Conservation (phyloP, 129 eudicot genomes). For the carrot (Daucus carota) region DNA sequence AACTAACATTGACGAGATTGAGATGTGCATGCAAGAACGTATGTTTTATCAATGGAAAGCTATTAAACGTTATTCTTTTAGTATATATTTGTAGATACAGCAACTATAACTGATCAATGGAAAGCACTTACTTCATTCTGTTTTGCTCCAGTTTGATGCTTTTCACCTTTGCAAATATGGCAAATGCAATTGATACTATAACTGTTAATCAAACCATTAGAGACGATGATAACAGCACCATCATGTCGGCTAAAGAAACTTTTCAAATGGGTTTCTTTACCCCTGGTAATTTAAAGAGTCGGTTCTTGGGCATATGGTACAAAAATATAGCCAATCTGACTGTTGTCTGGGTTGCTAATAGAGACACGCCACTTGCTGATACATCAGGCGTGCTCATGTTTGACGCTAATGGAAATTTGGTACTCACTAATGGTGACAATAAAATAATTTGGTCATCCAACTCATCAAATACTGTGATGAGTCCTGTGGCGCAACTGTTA, state of each 20-base stretch:
- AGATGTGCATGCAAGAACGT: neutral
- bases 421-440: neutral
- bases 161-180: neutral
- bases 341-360: constrained; percentile 12
- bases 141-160: neutral
- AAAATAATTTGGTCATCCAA: constrained; percentile 7
- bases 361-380: constrained; percentile 3
- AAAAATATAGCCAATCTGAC: neutral
- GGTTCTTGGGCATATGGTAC: constrained; percentile 11
- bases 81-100: neutral
- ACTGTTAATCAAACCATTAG: neutral
- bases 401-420: neutral
- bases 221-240: neutral
- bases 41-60: neutral
- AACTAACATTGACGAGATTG: neutral
- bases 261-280: constrained; percentile 26
- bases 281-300: constrained; percentile 6
- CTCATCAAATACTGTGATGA: neutral
- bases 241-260: neutral
- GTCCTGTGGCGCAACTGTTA: neutral
- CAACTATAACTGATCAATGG: neutral
- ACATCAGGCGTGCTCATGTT: neutral
- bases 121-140: neutral
- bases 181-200: neutral
- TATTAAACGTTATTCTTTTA: neutral